phyloP scores from a whole-genome alignment of 805 yeast species.

The Kazachstania martiniae region DNA sequence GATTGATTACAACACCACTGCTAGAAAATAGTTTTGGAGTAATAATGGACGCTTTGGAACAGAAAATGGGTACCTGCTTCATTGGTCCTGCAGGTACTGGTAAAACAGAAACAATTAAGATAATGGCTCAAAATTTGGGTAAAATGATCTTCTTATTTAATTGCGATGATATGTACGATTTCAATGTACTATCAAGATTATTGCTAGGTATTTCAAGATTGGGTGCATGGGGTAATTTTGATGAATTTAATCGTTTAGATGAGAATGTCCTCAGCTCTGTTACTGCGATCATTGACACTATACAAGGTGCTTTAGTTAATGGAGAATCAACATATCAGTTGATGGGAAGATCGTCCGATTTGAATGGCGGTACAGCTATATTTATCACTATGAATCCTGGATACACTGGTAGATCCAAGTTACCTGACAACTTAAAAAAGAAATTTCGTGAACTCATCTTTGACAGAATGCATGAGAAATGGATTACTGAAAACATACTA shows the following conservation, averaged over 20 bases:
- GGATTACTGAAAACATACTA: slow-evolving; percentile 63
- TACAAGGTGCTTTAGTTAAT: slow-evolving; percentile 43
- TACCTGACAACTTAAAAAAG: slow-evolving; percentile 80
- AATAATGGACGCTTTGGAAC: slow-evolving; percentile 64
- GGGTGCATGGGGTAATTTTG: slow-evolving; percentile 95
- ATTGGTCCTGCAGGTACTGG: slow-evolving; percentile 98
- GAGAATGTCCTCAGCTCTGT: slow-evolving; percentile 69
- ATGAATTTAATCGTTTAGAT: slow-evolving; percentile 80
- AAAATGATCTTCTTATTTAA: slow-evolving; percentile 75
- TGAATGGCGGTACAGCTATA: slow-evolving; percentile 49
- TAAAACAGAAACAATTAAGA: slow-evolving; percentile 83
- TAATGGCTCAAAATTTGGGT: slow-evolving; percentile 72
- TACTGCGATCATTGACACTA: slow-evolving; percentile 65
- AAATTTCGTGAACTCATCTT: slow-evolving; percentile 69
- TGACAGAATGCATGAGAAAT: slow-evolving; percentile 55
- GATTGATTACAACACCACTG: slow-evolving; percentile 68
- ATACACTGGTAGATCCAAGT: slow-evolving; percentile 67
- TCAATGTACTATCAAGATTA: slow-evolving; percentile 64
- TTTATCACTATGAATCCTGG: slow-evolving; percentile 89
- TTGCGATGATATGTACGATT: slow-evolving; percentile 86
- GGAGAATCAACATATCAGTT: slow-evolving; percentile 26
- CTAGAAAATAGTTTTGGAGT: slow-evolving; percentile 52
- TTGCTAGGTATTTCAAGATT: slow-evolving; percentile 68
- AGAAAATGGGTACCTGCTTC: slow-evolving; percentile 76
- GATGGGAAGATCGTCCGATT: slow-evolving; percentile 31